Percentiles rank a stretch among this genome's conserved stretches.
phyloP scores from a whole-genome alignment of 2,329 filamentous ascomycete genomes.

The Aureobasidium sp. region DNA sequence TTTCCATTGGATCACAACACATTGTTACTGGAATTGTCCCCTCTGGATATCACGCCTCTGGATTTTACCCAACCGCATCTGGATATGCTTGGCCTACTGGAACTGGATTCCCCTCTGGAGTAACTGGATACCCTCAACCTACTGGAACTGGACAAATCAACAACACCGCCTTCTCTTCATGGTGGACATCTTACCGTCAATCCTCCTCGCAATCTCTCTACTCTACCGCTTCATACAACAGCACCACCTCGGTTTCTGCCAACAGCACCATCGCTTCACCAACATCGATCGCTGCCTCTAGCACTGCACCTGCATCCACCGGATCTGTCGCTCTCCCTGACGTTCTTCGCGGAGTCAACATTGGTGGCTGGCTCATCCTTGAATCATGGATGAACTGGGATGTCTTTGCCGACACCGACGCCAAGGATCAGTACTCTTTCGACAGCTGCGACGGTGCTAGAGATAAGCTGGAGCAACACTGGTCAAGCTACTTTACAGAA shows the following conservation, averaged over 20 bases:
- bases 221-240: conserved; percentile 1
- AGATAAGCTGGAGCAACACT: conserved; percentile 27
- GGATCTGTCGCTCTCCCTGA: neutral
- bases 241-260: neutral
- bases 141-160: conserved; percentile 13
- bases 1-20: conserved; percentile 3
- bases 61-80: conserved; percentile 12
- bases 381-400: conserved; percentile 29
- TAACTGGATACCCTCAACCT: conserved; percentile 6
- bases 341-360: conserved; percentile 27
- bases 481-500: conserved; percentile 33
- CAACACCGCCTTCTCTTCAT: neutral
- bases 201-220: conserved; percentile 7
- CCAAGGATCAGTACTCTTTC: conserved; percentile 32
- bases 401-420: conserved; percentile 26
- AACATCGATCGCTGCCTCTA: neutral
- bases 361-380: conserved; percentile 30
- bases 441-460: conserved; percentile 29
- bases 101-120: conserved; percentile 14
- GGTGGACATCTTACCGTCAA: conserved; percentile 9
- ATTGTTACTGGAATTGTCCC: conserved; percentile 6
- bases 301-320: neutral
- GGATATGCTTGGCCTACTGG: conserved; percentile 14
- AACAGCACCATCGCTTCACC: neutral
- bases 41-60: conserved; percentile 9